Evolutionary conservation across 2,329 filamentous ascomycete genomes (phyloP).

Genomic region (Exophiala oligosperma): DNA sequence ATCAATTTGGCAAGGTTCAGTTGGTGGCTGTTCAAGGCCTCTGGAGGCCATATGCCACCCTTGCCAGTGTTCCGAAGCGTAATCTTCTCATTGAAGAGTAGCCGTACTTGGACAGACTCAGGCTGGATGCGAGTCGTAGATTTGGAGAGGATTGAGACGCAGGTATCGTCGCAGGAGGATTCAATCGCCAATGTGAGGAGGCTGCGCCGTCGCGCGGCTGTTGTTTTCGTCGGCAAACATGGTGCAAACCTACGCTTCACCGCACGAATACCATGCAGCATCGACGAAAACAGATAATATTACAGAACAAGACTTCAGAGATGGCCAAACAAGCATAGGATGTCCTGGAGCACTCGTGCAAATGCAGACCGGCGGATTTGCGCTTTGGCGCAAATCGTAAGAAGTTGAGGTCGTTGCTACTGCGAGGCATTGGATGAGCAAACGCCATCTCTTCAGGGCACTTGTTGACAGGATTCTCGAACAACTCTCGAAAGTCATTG

Average conservation of each 20-base stretch:
- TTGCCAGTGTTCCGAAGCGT: slow-evolving; percentile 76
- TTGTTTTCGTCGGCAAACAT: background rate
- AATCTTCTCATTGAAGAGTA: slow-evolving; percentile 78
- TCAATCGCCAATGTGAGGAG: slow-evolving; percentile 49
- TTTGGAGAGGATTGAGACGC: slow-evolving; percentile 76
- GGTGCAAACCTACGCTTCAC: slow-evolving; percentile 2
- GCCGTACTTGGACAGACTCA: slow-evolving; percentile 45
- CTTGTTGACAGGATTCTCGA: no score
- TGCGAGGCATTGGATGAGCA: no score
- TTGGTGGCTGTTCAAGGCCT: slow-evolving; percentile 75
- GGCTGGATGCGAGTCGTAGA: slow-evolving; percentile 20
- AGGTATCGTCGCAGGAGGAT: slow-evolving; percentile 78
- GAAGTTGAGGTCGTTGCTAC: no score
- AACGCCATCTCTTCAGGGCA: no score
- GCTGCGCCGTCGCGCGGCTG: slow-evolving; percentile 12
- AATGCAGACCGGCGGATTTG: no score
- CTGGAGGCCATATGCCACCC: slow-evolving; percentile 76
- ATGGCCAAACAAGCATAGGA: no score
- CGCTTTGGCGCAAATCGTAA: no score
- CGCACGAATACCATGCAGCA: slow-evolving; percentile 10
- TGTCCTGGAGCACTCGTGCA: no score
- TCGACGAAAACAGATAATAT: background rate
- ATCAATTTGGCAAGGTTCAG: slow-evolving; percentile 68
- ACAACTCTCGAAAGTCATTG: no score
- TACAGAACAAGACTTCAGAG: no score